phyloP scores from a whole-genome alignment of 208 protist species.

The Angomonas deanei region DNA sequence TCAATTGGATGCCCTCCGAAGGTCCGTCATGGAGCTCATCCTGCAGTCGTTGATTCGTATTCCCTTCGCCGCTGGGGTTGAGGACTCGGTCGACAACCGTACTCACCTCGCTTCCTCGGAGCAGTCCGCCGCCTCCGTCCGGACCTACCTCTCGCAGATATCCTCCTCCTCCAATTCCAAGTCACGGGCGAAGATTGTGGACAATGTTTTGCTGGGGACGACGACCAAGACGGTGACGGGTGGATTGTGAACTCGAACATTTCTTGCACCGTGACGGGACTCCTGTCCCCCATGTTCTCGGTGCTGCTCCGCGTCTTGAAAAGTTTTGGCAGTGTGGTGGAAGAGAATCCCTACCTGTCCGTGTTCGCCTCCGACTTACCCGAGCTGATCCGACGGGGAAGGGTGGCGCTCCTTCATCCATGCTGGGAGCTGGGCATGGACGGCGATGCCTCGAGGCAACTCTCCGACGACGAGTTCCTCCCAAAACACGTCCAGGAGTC shows the following conservation, averaged over 20 bases:
- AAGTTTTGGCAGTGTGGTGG: not conserved
- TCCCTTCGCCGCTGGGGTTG: not conserved
- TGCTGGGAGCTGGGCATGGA: not conserved
- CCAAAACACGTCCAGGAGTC: not conserved
- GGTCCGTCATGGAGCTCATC: not conserved
- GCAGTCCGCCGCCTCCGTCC: not conserved
- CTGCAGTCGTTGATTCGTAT: not conserved
- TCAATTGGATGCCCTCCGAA: not conserved
- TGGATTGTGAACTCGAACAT: not conserved
- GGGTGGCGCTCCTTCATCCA: not conserved
- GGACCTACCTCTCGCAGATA: not conserved
- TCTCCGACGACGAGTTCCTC: not conserved
- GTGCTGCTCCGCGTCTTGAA: conserved; percentile 10
- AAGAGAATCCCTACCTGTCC: conserved; percentile 10
- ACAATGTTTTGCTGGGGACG: not conserved
- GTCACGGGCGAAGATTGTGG: not conserved
- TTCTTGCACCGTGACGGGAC: conserved; percentile 13
- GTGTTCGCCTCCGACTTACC: not conserved
- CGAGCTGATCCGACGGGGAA: conserved; percentile 2
- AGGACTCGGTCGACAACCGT: not conserved
- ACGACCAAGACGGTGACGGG: not conserved
- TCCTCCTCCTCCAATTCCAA: conserved; percentile 1
- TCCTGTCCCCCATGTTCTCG: conserved; percentile 17
- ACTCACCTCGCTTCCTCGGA: not conserved
- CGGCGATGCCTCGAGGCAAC: not conserved